These are phyloP conservation scores for Kuraishia hungarica DNA, from an alignment of 805 yeast genomes.

Conservation along the genomic window DNA sequence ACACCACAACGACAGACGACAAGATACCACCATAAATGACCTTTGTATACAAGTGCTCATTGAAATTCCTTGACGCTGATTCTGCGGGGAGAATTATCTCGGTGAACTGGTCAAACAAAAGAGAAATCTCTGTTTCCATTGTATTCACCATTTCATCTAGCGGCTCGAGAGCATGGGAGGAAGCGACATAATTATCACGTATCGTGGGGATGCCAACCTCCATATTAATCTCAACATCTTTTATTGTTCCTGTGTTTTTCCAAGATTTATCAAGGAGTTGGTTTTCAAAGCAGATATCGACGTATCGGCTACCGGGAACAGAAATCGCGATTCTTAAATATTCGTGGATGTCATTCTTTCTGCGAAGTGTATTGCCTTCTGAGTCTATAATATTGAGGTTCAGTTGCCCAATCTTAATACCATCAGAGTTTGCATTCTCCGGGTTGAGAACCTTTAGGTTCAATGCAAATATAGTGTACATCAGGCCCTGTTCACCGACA, in stretches of 20 bases:
- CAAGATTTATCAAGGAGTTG: conserved; percentile 19
- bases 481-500: background rate
- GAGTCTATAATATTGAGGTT: conserved; percentile 20
- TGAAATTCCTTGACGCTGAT: conserved; percentile 15
- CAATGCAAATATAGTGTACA: background rate
- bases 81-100: conserved; percentile 11
- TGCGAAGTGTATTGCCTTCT: conserved; percentile 17
- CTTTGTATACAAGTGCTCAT: conserved; percentile 16
- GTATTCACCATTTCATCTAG: conserved; percentile 7
- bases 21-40: conserved; percentile 10
- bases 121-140: conserved; percentile 13
- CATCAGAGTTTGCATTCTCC: conserved; percentile 6
- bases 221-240: conserved; percentile 12
- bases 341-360: conserved; percentile 14
- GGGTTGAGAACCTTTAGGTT: background rate
- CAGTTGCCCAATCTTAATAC: conserved; percentile 13
- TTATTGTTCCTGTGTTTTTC: conserved; percentile 11
- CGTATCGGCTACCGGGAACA: conserved; percentile 13
- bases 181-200: conserved; percentile 11
- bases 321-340: conserved; percentile 12
- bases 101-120: conserved; percentile 8
- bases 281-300: conserved; percentile 24
- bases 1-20: conserved; percentile 8
- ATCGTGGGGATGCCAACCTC: conserved; percentile 19
- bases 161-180: conserved; percentile 10